Base-by-base conservation (phyloP, 2,329 filamentous ascomycete genomes). In the Fusarium sulawesiense region DNA sequence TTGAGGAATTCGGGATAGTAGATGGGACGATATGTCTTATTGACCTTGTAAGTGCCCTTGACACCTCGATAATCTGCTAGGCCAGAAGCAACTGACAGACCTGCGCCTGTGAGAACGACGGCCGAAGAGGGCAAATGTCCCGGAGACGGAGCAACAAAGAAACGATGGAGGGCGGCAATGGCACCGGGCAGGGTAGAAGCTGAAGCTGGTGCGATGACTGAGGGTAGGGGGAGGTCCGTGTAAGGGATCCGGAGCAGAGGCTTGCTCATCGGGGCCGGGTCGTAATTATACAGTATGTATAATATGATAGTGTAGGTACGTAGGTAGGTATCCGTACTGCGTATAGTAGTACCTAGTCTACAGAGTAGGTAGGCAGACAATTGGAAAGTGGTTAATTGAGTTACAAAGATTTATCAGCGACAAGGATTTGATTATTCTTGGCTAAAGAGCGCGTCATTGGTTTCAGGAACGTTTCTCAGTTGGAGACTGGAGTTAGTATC, bases 71-170 rank as follows among this genome's bases (percentile, higher is more conserved):
- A 99, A 81, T 99, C 96, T 30, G 95, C 92, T 32, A 99, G 86
- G 0, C 96, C 96, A 13, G 93, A 97, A 6, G 94, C 93, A 11
- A 98, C 95, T 3, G 93, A 97, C 53, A 99, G 92, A 4, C 96
- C 96, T 4, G 96, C 96, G 13, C 96, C 96, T 0, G 94, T 91
- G 82, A 84, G 84, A 74, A 85, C 81, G 57, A 85, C 83, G 12
- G 85, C 86, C 27, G 80, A 80, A 37, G 82, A 75, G 21, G 83
- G 82, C 20, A 88, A 81, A 47, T 83, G 81, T 9, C 77, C 76
- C 13, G 87, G 83, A 18, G 88, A 81, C 20, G 87, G 85, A 8
- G 90, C 83, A 53, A 86, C 86, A 67, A 99, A 86, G 82, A 99
- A 98, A 60, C 88, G 85, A 30, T 88, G 83, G 49, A 99, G 86